Percentiles rank a stretch among this genome's conserved stretches.
Conservation (phyloP, 257 asterid species). For the Nicotiana undulata region DNA sequence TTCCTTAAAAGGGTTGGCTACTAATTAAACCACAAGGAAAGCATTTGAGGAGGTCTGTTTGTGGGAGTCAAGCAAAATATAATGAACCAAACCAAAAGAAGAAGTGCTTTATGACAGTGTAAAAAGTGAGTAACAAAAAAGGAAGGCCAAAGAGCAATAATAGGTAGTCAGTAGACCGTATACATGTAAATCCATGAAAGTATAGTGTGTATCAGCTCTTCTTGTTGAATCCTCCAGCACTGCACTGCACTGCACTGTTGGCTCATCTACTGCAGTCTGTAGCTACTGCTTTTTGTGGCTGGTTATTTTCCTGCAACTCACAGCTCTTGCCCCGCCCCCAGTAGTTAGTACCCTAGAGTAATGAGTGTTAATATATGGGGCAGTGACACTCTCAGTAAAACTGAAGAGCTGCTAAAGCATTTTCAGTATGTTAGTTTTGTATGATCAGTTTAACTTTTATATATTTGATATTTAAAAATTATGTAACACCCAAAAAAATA, state of each 20-base stretch:
- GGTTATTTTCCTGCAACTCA: background rate
- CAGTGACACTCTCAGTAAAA: background rate
- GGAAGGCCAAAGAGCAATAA: background rate
- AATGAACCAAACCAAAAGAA: background rate
- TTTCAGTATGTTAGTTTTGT: too few species aligned
- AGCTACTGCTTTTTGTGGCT: background rate
- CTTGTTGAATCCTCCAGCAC: background rate
- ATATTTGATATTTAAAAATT: too few species aligned
- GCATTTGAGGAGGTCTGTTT: conserved; percentile 9
- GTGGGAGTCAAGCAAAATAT: conserved; percentile 3
- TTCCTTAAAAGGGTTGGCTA: background rate
- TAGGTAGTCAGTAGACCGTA: background rate
- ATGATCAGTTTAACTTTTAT: too few species aligned
- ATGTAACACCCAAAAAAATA: too few species aligned
- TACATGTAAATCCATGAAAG: background rate
- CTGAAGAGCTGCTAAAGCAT: too few species aligned
- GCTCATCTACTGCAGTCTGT: background rate
- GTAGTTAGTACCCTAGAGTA: background rate
- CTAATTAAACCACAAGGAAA: conserved; percentile 17
- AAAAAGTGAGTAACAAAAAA: background rate
- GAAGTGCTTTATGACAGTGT: background rate
- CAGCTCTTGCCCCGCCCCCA: background rate
- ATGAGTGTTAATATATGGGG: background rate
- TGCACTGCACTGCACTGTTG: background rate
- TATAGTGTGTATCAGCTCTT: background rate